phyloP scores from a whole-genome alignment of 139 green algal genomes.

The Raphidocelis subcapitata region DNA sequence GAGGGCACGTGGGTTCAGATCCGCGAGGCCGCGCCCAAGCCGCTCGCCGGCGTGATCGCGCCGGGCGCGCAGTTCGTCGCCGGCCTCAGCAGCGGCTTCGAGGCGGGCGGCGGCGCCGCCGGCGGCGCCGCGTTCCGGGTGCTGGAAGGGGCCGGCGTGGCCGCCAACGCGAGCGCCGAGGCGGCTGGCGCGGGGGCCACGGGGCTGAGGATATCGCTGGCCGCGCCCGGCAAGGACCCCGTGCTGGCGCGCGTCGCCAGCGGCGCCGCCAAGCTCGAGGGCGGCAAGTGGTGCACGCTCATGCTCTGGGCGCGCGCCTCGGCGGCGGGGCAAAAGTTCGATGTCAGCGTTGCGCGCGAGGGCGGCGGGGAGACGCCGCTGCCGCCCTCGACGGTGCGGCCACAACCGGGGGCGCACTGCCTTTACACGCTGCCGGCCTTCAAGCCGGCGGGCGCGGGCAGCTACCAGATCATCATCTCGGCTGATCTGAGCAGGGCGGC shows the following conservation, averaged over 20 bases:
- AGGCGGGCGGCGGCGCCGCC: background rate
- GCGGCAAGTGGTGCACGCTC: background rate
- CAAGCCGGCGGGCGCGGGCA: background rate
- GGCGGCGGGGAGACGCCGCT: background rate
- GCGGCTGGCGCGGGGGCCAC: background rate
- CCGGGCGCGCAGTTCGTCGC: background rate
- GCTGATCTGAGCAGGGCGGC: background rate
- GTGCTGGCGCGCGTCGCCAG: background rate
- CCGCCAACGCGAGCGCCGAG: background rate
- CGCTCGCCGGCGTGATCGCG: background rate
- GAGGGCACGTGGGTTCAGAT: slow-evolving; percentile 5
- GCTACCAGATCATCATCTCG: background rate
- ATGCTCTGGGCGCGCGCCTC: slow-evolving; percentile 1
- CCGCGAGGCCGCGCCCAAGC: background rate
- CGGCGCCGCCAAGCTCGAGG: background rate
- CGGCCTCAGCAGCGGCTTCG: slow-evolving; percentile 6
- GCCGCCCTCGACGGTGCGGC: background rate
- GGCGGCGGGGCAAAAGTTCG: background rate
- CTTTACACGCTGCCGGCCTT: background rate
- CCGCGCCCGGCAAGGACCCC: background rate
- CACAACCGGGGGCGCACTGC: background rate
- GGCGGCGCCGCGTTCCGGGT: background rate
- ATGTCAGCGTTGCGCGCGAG: background rate
- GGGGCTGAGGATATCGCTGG: background rate
- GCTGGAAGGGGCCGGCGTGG: background rate